A percentile compares a stretch with the other conserved stretches of the same genome.
phyloP scores from a whole-genome alignment of 495 filamentous ascomycete genomes.

The Chaetomium cochliodes region DNA sequence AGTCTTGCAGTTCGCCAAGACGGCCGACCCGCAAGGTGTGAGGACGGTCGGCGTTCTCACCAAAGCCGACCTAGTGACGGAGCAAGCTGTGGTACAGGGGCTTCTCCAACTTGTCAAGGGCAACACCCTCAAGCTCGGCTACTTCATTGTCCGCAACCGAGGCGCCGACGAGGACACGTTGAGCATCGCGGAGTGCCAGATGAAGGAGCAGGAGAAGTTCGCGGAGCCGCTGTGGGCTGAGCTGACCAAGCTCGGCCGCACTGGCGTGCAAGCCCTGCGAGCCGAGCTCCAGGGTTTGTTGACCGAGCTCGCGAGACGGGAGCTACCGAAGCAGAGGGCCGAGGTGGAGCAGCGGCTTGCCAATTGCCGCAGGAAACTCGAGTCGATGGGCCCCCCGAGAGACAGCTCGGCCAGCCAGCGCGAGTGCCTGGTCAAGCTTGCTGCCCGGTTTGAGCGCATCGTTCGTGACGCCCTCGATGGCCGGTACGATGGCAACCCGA shows the following conservation, averaged over 20 bases:
- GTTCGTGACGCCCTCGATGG: constrained; percentile 26
- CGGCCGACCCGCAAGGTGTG: no score
- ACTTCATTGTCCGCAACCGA: constrained; percentile 57
- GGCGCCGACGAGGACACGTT: constrained; percentile 40
- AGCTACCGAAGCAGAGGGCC: constrained; percentile 51
- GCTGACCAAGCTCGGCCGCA: constrained; percentile 43
- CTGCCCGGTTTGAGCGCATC: constrained; percentile 17
- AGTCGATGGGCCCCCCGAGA: constrained; percentile 47
- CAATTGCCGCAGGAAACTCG: constrained; percentile 34
- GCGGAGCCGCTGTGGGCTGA: constrained; percentile 43
- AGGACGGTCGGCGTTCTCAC: no score
- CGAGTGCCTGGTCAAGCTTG: constrained; percentile 18
- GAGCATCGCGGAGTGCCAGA: constrained; percentile 28
- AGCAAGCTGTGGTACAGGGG: no score
- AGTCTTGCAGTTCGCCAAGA: no score
- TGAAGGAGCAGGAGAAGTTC: constrained; percentile 43
- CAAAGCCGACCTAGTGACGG: no score
- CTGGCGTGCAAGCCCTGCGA: constrained; percentile 52
- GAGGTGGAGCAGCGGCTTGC: constrained; percentile 47
- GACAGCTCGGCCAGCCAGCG: constrained; percentile 32
- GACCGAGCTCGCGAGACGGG: constrained; percentile 46
- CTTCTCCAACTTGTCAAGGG: constrained; percentile 44
- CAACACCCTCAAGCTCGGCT: constrained; percentile 52
- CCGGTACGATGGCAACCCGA: constrained; percentile 42
- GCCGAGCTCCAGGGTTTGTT: constrained; percentile 47